phyloP scores from a whole-genome alignment of 2,329 filamentous ascomycete species.

The Furcasterigmium sp. region DNA sequence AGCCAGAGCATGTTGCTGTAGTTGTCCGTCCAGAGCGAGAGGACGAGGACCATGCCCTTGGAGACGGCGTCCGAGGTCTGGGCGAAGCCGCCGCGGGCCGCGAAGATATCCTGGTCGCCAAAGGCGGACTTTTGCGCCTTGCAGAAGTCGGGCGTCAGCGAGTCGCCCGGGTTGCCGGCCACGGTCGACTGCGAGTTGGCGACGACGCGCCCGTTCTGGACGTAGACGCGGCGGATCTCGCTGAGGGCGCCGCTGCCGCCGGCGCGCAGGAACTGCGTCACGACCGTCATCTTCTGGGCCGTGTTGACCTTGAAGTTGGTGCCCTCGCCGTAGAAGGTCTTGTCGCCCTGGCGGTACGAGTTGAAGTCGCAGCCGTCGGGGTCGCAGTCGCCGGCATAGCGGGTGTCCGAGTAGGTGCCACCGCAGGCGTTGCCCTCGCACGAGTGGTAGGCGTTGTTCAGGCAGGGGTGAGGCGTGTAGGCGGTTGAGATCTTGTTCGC shows the following conservation, averaged over 20 bases:
- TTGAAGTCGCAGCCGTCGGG: slow-evolving; percentile 69
- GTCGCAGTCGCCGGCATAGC: slow-evolving; percentile 60
- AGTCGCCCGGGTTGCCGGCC: slow-evolving; percentile 32
- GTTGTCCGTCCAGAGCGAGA: slow-evolving; percentile 55
- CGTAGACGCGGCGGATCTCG: slow-evolving; percentile 61
- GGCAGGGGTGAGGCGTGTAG: slow-evolving; percentile 62
- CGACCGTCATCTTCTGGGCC: slow-evolving; percentile 55
- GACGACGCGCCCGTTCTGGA: slow-evolving; percentile 56
- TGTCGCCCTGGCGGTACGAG: slow-evolving; percentile 60
- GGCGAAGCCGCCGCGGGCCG: slow-evolving; percentile 49
- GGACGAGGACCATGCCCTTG: slow-evolving; percentile 40
- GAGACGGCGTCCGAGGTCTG: slow-evolving; percentile 44
- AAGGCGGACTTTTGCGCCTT: slow-evolving; percentile 51
- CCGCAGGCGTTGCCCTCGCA: slow-evolving; percentile 49
- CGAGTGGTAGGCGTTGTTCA: slow-evolving; percentile 38
- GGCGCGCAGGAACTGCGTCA: slow-evolving; percentile 55
- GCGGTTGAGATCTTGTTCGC: slow-evolving; percentile 62
- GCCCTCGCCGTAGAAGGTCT: slow-evolving; percentile 55
- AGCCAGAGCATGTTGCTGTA: slow-evolving; percentile 52
- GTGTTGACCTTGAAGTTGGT: slow-evolving; percentile 54
- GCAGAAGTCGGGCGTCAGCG: slow-evolving; percentile 56
- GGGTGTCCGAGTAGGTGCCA: slow-evolving; percentile 44
- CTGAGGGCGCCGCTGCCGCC: slow-evolving; percentile 44
- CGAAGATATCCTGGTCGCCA: slow-evolving; percentile 48
- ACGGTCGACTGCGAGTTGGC: slow-evolving; percentile 42